Evolutionary conservation across 306 rosid species (phyloP).

Genomic region (Prunus mira): DNA sequence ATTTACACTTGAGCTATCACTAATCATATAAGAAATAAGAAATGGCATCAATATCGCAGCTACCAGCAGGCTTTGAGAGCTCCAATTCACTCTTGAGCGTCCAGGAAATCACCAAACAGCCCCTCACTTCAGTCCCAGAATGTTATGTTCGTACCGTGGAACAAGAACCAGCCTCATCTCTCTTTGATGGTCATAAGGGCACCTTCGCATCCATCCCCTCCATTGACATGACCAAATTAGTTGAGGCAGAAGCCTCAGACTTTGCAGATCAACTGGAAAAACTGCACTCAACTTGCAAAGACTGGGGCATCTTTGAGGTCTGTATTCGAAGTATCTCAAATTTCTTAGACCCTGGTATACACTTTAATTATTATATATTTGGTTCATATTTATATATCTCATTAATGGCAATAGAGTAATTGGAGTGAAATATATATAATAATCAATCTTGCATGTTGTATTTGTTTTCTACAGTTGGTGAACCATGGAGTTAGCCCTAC

Average conservation of each 20-base stretch:
- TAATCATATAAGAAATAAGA: background rate
- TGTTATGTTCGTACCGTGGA: constrained; percentile 37
- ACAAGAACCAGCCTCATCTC: constrained; percentile 20
- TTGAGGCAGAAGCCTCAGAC: constrained; percentile 9
- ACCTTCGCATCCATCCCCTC: constrained; percentile 35
- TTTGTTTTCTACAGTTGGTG: constrained; percentile 41
- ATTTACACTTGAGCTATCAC: background rate
- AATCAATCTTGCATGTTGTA: background rate
- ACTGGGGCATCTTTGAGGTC: constrained; percentile 89
- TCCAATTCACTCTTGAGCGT: constrained; percentile 15
- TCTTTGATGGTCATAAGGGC: constrained; percentile 8
- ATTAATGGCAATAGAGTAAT: background rate
- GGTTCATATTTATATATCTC: background rate
- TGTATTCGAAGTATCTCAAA: background rate
- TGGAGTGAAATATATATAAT: background rate
- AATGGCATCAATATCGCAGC: constrained; percentile 18
- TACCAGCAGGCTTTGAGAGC: background rate
- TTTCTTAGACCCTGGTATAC: background rate
- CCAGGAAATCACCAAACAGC: constrained; percentile 20
- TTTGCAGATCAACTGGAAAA: constrained; percentile 31
- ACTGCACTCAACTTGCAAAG: constrained; percentile 55
- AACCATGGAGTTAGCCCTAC: constrained; percentile 66
- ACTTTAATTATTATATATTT: background rate
- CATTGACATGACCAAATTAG: constrained; percentile 44
- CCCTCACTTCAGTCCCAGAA: constrained; percentile 12